Evolutionary conservation across 2,329 filamentous ascomycete genomes (phyloP).

Genomic region (Trichoderma hamatum): DNA sequence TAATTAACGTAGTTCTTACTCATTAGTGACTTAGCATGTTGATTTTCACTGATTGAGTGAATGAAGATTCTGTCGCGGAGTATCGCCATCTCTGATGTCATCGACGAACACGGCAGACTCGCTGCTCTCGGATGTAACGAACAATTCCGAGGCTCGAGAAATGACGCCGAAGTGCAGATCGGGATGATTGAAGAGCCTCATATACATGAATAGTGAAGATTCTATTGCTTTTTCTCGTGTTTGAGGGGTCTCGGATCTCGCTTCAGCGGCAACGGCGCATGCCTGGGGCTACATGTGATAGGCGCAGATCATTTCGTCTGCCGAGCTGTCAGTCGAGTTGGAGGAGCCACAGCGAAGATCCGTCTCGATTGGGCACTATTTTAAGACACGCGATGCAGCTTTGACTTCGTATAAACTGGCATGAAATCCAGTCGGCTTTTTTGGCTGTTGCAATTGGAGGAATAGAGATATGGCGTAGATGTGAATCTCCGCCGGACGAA

Average conservation of each 20-base stretch:
- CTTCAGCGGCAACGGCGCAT: neutral
- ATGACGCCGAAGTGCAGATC: neutral
- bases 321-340: neutral
- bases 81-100: constrained; percentile 4
- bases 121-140: neutral
- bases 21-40: neutral
- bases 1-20: neutral
- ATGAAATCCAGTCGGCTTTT: too few relatives aligned
- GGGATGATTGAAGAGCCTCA: neutral
- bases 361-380: neutral
- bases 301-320: neutral
- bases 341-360: neutral
- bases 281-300: too few relatives aligned
- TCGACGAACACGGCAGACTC: neutral
- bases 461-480: neutral
- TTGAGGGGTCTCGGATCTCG: neutral
- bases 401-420: too few relatives aligned
- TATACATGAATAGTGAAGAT: neutral
- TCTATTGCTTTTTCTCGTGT: neutral
- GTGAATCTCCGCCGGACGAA: neutral
- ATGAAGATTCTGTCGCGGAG: neutral
- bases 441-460: too few relatives aligned
- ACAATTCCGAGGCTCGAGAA: neutral
- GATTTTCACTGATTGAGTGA: neutral
- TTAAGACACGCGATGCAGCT: neutral